Conservation (phyloP, 148 eudicot species). For the Spergularia marina region DNA sequence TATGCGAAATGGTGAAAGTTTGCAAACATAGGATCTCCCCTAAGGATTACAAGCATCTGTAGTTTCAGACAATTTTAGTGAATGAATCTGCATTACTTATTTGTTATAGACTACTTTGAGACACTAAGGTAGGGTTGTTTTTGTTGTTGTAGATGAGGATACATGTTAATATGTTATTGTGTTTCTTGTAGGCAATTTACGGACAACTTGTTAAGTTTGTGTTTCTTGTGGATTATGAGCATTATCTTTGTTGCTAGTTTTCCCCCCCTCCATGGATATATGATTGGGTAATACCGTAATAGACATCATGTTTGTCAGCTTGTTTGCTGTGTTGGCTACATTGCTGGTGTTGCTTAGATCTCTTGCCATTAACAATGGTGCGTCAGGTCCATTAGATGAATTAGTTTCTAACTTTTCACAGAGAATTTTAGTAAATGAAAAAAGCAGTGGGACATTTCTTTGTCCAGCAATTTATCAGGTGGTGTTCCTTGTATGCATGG, state of each 20-base stretch:
- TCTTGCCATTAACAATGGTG: not conserved
- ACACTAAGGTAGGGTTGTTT: no score
- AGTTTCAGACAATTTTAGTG: not conserved
- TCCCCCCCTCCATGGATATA: not conserved
- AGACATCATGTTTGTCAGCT: not conserved
- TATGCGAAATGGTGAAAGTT: not conserved
- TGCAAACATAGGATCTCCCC: not conserved
- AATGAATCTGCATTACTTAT: not conserved
- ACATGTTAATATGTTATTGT: no score
- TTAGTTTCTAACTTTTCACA: not conserved
- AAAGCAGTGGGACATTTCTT: no score
- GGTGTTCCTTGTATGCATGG: not conserved
- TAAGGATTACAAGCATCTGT: not conserved
- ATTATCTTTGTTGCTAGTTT: not conserved
- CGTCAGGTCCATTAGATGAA: not conserved
- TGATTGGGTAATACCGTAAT: not conserved
- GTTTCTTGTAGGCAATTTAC: no score
- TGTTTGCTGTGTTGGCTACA: not conserved
- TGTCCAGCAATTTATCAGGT: not conserved
- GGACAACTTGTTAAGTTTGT: no score
- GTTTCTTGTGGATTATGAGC: no score
- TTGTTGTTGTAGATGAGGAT: not conserved
- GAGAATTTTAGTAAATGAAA: not conserved
- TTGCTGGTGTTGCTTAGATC: not conserved
- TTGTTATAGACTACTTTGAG: no score